Base-by-base conservation (phyloP, 225 moss, liverwort and hornwort genomes). In the Polytrichum formosum region DNA sequence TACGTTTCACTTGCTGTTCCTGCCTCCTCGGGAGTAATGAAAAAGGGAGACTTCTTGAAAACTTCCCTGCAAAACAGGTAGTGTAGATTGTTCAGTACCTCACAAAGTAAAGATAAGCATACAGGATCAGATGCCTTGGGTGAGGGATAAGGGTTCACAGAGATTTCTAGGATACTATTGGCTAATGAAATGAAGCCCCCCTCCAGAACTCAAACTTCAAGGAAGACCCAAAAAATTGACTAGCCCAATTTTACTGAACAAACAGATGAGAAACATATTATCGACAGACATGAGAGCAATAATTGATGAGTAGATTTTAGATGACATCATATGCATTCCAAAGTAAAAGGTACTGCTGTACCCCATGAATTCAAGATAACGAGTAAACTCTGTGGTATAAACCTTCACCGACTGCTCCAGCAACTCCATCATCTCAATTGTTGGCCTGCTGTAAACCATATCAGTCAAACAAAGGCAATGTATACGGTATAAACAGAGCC, bases 11-110 rank as follows among this genome's bases (percentile, higher is more conserved):
- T 73, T 55, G 77, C 62, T 7, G 84, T 67, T 77, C 97, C 94
- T n/a, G 97, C 97, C 77, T 98, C 97, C 77, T 94, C 94, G 21
- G 91, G 82, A 75, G 92, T 84, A 76, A 98, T 98, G 37, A 98
- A 90, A 74, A 94, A 98, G 7, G 97, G 97, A 27, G 97, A 94
- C 63, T 98, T 82, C 76, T 91, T 91, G 76, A 98, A 98, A 33
- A 98, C 97, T 79, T 87, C 84, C 76, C 96, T 97, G 81, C 73
- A 80, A 74, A 65, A 67, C 29, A 25, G 63, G 19, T 33, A 30
- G 29, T 10, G 6, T 25, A 30, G 27, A 18, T 63, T 63, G 26
- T 23, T 63, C 19, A 59, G 46, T 46, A 46, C 46, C 46, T 46
- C 46, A 46, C 46, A 46, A 46, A 46, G 46, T 46, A 37, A 2